Base-by-base conservation (phyloP, 2,329 filamentous ascomycete genomes). In the Calycina marina region DNA sequence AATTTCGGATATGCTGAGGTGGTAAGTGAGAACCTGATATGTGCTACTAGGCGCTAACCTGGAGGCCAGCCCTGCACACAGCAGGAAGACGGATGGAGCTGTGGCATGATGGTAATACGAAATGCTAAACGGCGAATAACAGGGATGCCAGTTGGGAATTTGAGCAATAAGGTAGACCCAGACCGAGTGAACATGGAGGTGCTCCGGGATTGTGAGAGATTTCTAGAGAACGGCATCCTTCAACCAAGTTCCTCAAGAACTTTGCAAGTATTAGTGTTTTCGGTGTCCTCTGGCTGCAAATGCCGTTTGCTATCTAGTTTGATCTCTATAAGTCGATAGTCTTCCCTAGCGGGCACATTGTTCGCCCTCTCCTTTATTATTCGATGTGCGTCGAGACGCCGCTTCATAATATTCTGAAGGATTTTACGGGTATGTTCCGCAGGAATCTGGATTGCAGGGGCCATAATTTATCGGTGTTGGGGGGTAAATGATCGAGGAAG, bases 11-110 rank as follows among this genome's bases (percentile, higher is more conserved):
- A 47, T 29, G 38, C 28, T 26, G 33, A 48, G 37, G 36, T 32
- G 13, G 39, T 50, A 43, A 42, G 40, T 47, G 35, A 37, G 34
- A 28, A 44, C 32, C 28, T 39, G 36, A 44, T n/a, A 40, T 34
- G 40, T 30, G 32, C 16, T 22, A 24, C 11, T 16, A 22, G 29
- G 12, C 35, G 25, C 35, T 42, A 38, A 40, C 28, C 18, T 29
- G 16, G 34, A 31, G 40, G 31, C 27, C n/a, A 38, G 30, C 26
- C 30, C 38, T 34, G 16, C 30, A 31, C 31, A 13, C 12, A 41
- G 32, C 34, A 50, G 32, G 44, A 18, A 25, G 33, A 47, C 27
- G 18, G 24, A 29, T 45, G 31, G 40, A 48, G 42, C 30, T 47
- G 38, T 40, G 37, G 41, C 16, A 27, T 47, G 26, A 40, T 41